Evolutionary conservation across 495 filamentous ascomycete genomes (phyloP).

Genomic region (Pyronema domesticum): DNA sequence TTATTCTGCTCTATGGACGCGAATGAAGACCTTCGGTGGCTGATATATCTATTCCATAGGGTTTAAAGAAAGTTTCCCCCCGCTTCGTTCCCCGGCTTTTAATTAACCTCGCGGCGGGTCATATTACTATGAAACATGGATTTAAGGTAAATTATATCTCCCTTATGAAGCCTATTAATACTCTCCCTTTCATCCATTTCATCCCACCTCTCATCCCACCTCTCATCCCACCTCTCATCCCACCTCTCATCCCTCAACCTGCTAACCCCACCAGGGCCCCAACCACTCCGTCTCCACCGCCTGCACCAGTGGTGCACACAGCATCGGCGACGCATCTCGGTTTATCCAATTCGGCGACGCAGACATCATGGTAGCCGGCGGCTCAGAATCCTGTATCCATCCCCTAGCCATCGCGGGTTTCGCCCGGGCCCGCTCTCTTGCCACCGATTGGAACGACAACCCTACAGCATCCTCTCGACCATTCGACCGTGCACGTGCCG

Average conservation of each 20-base stretch:
- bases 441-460: conserved; percentile 59
- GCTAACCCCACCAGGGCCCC: conserved; percentile 40
- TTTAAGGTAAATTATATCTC: conserved; percentile 37
- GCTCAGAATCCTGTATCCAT: conserved; percentile 88
- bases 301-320: conserved; percentile 88
- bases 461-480: conserved; percentile 62
- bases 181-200: neutral
- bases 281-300: conserved; percentile 85
- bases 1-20: too few relatives aligned
- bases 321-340: conserved; percentile 76
- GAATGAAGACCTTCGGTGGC: too few relatives aligned
- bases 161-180: neutral
- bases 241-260: neutral
- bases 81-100: conserved; percentile 82
- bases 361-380: conserved; percentile 86
- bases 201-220: too few relatives aligned
- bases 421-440: conserved; percentile 66
- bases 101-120: conserved; percentile 85
- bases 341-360: conserved; percentile 85
- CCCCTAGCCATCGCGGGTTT: conserved; percentile 86
- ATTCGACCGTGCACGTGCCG: conserved; percentile 63
- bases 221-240: neutral
- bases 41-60: conserved; percentile 17
- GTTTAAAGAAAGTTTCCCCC: conserved; percentile 81
- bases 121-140: conserved; percentile 85